A percentile compares a stretch with the other conserved stretches of the same genome.
Evolutionary conservation across 805 yeast species (phyloP).

Genomic region (Saccharomycopsis fodiens): DNA sequence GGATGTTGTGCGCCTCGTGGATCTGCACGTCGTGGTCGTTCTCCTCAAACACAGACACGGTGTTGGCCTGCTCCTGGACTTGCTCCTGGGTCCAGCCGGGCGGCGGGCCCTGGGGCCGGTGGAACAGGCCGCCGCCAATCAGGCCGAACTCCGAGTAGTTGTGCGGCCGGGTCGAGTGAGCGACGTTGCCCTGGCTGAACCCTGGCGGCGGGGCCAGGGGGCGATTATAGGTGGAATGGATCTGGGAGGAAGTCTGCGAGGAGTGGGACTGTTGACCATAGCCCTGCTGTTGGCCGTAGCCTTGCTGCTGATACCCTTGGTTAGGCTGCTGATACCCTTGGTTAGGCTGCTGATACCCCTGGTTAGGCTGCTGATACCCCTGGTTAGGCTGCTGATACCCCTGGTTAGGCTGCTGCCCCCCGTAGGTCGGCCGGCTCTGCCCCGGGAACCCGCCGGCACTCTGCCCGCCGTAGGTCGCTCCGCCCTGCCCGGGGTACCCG

Average conservation of each 20-base stretch:
- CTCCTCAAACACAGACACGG: slow-evolving; percentile 18
- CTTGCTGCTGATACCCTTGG: not conserved
- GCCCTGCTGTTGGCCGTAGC: not conserved
- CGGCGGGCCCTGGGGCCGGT: slow-evolving; percentile 20
- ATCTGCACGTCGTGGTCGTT: slow-evolving; percentile 18
- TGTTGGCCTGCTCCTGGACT: slow-evolving; percentile 16
- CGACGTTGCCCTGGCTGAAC: slow-evolving; percentile 3
- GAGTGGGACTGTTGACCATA: not conserved
- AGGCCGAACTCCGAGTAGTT: slow-evolving; percentile 6
- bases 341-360: not conserved
- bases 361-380: not conserved
- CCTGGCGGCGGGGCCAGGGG: slow-evolving; percentile 6
- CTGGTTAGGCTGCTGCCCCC: not conserved
- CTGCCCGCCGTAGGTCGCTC: slow-evolving; percentile 12
- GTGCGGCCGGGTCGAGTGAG: slow-evolving; percentile 8
- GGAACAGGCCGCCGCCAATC: slow-evolving; percentile 16
- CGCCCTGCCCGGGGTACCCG: slow-evolving; percentile 9
- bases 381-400: not conserved
- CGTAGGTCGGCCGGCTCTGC: not conserved
- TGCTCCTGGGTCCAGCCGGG: slow-evolving; percentile 20
- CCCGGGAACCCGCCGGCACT: not conserved
- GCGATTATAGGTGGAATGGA: not conserved
- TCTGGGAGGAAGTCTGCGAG: no score
- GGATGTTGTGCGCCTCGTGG: slow-evolving; percentile 12
- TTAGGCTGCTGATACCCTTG: not conserved